Evolutionary conservation across 768 basidiomycete species (phyloP).

Genomic region (Leucocoprinus sp.): DNA sequence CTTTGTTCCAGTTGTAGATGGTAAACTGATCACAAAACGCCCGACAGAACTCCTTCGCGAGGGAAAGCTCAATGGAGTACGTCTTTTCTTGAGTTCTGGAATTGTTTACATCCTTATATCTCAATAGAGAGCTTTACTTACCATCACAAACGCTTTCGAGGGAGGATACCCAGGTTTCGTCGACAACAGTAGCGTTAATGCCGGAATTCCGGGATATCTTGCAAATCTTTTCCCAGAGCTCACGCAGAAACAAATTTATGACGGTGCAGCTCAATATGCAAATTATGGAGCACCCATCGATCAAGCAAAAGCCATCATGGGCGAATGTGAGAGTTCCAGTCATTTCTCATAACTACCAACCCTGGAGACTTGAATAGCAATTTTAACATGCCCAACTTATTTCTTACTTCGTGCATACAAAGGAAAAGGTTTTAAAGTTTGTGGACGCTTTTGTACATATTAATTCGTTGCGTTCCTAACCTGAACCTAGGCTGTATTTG

Average conservation of each 20-base stretch:
- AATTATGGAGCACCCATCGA: slow-evolving; percentile 4
- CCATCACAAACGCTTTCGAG: not conserved
- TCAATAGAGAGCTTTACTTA: not conserved
- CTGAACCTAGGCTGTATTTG: slow-evolving; percentile 30
- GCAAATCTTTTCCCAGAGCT: slow-evolving; percentile 32
- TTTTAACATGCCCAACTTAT: slow-evolving; percentile 40
- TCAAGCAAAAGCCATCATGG: slow-evolving; percentile 10
- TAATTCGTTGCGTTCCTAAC: not conserved
- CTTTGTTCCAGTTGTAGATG: slow-evolving; percentile 44
- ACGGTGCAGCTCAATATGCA: slow-evolving; percentile 5
- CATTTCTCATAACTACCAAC: not conserved
- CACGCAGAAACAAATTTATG: slow-evolving; percentile 16
- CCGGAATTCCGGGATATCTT: slow-evolving; percentile 24
- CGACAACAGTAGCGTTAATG: slow-evolving; percentile 12
- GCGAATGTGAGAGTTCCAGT: slow-evolving; percentile 7
- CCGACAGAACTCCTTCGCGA: slow-evolving; percentile 29
- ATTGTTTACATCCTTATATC: slow-evolving; percentile 23
- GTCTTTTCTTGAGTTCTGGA: slow-evolving; percentile 22
- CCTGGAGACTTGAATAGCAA: slow-evolving; percentile 20
- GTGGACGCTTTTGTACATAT: not conserved
- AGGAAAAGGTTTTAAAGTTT: slow-evolving; percentile 25
- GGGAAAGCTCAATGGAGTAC: slow-evolving; percentile 35
- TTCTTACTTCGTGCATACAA: slow-evolving; percentile 26
- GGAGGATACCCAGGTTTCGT: not conserved
- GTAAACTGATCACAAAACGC: slow-evolving; percentile 33